Base-by-base conservation (phyloP, 805 yeast genomes). In the Schwanniomyces pseudopolymorphus region DNA sequence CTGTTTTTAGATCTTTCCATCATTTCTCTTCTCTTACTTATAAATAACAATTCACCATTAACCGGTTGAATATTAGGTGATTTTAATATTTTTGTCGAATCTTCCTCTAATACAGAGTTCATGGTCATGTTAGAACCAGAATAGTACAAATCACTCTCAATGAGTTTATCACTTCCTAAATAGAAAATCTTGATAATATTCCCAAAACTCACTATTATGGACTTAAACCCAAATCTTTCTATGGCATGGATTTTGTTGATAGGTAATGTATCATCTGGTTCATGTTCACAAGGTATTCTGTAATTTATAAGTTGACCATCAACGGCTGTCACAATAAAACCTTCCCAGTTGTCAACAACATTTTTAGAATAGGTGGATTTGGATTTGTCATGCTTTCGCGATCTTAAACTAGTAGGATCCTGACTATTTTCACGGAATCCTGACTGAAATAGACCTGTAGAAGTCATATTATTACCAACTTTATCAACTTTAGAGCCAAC, bases 141-240 rank as follows among this genome's bases (percentile, higher is more conserved):
- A 48, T 72, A 77, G 48, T 78, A 75, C 28, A 78, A 75, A 36
- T 80, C 83, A 43, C 78, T 78, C 52, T 83, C 85, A 21, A 85
- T 78, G 50, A 85, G 69, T 50, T 85, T 88, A 47, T 85, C 89
- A 55, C 80, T 84, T 5, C 96, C 96, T 51, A 87, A 71, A 58
- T 85, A 87, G 25, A 89, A 66, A 26, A 89, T 77, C 59, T 85
- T 84, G 77, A 89, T 77, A 14, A 79, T 63, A 53, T 84, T 85
- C 25, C 94, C 95, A 61, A 87, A 84, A 21, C 83, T 83, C 21
- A 85, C 84, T 33, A 87, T 84, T 17, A 87, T 80, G 0, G 94
- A 78, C 56, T 88, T 87, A 58, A 80, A 88, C 0, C 96, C 96
- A 59, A 84, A 87, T 56, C 81, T 82, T 25, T 74, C 74, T 27